Base-by-base conservation (phyloP, 2,329 filamentous ascomycete species). In the Achaetomium macrosporum region DNA sequence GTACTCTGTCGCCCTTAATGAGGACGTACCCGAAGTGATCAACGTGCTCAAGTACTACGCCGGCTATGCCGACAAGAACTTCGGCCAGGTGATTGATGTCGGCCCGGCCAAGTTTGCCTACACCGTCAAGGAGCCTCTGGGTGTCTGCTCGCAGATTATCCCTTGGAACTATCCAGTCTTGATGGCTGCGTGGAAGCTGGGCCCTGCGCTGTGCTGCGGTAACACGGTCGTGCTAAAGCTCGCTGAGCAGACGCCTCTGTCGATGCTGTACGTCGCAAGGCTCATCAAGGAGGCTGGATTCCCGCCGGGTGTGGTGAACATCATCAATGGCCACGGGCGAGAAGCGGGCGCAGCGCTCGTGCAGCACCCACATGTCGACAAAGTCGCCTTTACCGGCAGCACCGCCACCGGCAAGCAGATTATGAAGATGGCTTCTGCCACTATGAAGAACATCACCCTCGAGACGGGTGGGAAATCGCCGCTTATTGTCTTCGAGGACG, bases 111-210 rank as follows among this genome's bases (percentile, higher is more conserved):
- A 90, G 69, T 78, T 91, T 57, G 86, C 85, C 2, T 92, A 91
- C 66, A 90, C 86, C 0, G 71, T 89, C 51, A 81, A 84, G 56
- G 83, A 92, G 68, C 88, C 88, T 2, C 72, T 92, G 33, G 88
- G 88, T 37, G 88, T 93, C 0, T 88, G 87, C 60, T 87, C 79
- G 12, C 77, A 78, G 68, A 90, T 91, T 58, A 88, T 89, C 55
- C 87, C 87, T 9, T 92, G 87, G 85, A 92, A 92, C 67, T 89
- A 86, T 60, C 88, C 88, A 1, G 74, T 92, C 1, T 76, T 77
- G 17, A 90, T 91, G 81, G 85, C 85, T 15, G 83, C 82, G 5
- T 87, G 85, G 84, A 90, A 90, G 66, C 76, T 90, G 58, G 87
- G 84, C 17, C 87, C 87, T 13, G 82, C 82, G n/a, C 65, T 85